These are phyloP conservation scores for Leishmania braziliensis DNA, from an alignment of 208 protist species.

Conservation along the genomic window DNA sequence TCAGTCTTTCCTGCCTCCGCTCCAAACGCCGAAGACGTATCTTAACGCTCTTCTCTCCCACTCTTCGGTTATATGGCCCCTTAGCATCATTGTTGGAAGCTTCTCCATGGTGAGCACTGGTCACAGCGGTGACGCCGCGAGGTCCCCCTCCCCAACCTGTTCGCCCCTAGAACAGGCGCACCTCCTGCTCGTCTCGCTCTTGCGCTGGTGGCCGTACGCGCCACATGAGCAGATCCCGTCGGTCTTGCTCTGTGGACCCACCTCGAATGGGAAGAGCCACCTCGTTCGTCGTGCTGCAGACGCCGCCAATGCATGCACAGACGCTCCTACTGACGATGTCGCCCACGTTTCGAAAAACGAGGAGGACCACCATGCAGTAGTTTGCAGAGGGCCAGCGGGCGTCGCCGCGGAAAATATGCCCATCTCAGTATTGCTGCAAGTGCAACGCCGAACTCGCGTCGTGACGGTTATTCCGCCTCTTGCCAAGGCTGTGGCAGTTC, in stretches of 20 bases:
- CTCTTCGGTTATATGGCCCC: not conserved
- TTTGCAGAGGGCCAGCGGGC: not conserved
- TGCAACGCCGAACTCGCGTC: constrained; percentile 10
- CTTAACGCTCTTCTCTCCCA: not conserved
- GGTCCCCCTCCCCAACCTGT: not conserved
- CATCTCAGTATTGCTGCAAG: not conserved
- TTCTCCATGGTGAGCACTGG: not conserved
- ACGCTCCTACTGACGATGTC: not conserved
- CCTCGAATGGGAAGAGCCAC: constrained; percentile 71
- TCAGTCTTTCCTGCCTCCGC: not conserved
- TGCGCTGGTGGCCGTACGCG: constrained; percentile 53
- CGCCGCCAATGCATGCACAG: not conserved
- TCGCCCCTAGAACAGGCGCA: constrained; percentile 12
- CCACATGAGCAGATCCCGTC: constrained; percentile 38
- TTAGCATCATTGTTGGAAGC: not conserved
- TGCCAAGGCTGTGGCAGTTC: constrained; percentile 35
- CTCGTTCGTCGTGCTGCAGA: constrained; percentile 28
- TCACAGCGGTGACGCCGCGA: not conserved
- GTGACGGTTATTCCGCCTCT: constrained; percentile 34
- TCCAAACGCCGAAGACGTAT: not conserved
- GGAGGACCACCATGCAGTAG: not conserved
- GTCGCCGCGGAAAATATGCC: not conserved
- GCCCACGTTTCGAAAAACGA: not conserved
- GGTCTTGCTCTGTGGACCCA: constrained; percentile 56
- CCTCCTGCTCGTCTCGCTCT: constrained; percentile 41